Conservation (phyloP, 352 stramenopile species). For the Phytophthora europaea region DNA sequence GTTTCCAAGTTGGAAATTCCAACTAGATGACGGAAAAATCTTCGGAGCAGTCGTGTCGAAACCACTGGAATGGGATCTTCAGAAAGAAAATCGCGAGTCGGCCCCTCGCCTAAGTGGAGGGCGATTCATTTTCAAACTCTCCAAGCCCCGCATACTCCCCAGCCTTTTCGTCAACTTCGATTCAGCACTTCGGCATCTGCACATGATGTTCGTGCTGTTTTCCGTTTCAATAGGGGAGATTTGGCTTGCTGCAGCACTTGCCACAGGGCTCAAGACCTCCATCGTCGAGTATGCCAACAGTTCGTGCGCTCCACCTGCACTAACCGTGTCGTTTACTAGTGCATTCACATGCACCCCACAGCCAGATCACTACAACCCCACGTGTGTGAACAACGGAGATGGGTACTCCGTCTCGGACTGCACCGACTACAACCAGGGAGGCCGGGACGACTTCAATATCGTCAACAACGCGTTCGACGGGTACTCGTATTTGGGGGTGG, state of each 20-base stretch:
- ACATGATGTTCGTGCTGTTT: not conserved
- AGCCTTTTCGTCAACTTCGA: not conserved
- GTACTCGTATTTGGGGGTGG: constrained; percentile 6
- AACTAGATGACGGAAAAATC: not conserved
- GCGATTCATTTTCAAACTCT: not conserved
- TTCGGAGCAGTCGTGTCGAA: not conserved
- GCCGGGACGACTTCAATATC: constrained; percentile 9
- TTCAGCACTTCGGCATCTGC: not conserved
- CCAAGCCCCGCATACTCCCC: too few relatives aligned
- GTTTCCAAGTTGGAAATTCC: too few relatives aligned
- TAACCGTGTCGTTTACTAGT: not conserved
- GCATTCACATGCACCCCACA: constrained; percentile 8
- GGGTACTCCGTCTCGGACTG: constrained; percentile 20
- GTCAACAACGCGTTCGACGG: not conserved
- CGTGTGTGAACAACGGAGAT: not conserved
- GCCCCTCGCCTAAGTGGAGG: not conserved
- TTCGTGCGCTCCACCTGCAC: not conserved
- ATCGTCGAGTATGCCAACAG: not conserved
- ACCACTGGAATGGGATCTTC: not conserved
- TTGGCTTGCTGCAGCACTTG: not conserved
- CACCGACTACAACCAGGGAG: constrained; percentile 1
- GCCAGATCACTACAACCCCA: constrained; percentile 1
- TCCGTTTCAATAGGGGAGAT: not conserved
- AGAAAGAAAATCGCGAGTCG: not conserved
- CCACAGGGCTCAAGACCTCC: not conserved